phyloP scores from a whole-genome alignment of 106 monocot species.

The Xerophyta viscosa region DNA sequence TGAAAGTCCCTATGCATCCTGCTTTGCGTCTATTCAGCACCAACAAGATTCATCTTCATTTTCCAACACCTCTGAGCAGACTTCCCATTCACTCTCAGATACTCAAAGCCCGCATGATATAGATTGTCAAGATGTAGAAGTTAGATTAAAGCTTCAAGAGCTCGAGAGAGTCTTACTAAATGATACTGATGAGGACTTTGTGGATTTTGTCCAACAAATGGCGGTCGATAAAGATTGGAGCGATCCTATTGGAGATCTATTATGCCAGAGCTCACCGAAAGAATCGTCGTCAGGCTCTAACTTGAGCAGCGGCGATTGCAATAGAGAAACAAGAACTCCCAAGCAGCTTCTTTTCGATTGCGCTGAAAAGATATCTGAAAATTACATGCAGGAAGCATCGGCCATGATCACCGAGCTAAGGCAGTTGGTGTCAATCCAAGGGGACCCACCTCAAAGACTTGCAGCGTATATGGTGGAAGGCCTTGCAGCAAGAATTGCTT shows the following conservation, averaged over 20 bases:
- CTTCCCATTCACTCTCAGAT: slow-evolving; percentile 40
- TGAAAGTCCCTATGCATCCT: slow-evolving; percentile 40
- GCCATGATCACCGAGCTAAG: slow-evolving; percentile 65
- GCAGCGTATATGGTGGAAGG: slow-evolving; percentile 92
- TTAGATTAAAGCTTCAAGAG: slow-evolving; percentile 80
- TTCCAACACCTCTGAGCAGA: slow-evolving; percentile 52
- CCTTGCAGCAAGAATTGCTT: slow-evolving; percentile 73
- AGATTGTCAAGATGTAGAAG: slow-evolving; percentile 61
- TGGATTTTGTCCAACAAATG: slow-evolving; percentile 27
- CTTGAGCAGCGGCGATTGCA: slow-evolving; percentile 34
- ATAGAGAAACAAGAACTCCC: slow-evolving; percentile 49
- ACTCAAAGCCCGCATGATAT: slow-evolving; percentile 39
- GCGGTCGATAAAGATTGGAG: slow-evolving; percentile 61
- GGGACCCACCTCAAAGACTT: slow-evolving; percentile 83
- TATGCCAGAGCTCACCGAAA: slow-evolving; percentile 51
- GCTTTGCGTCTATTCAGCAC: slow-evolving; percentile 22
- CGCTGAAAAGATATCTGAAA: slow-evolving; percentile 67
- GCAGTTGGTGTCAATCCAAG: slow-evolving; percentile 80
- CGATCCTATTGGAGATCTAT: slow-evolving; percentile 51
- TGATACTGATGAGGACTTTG: slow-evolving; percentile 48
- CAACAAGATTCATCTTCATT: slow-evolving; percentile 28
- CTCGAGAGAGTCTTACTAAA: slow-evolving; percentile 66
- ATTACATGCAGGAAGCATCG: slow-evolving; percentile 48
- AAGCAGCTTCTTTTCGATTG: slow-evolving; percentile 86
- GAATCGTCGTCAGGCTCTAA: slow-evolving; percentile 77